These are phyloP conservation scores for Monosporascus sp. DNA, from an alignment of 2,329 filamentous ascomycete species.

Conservation along the genomic window DNA sequence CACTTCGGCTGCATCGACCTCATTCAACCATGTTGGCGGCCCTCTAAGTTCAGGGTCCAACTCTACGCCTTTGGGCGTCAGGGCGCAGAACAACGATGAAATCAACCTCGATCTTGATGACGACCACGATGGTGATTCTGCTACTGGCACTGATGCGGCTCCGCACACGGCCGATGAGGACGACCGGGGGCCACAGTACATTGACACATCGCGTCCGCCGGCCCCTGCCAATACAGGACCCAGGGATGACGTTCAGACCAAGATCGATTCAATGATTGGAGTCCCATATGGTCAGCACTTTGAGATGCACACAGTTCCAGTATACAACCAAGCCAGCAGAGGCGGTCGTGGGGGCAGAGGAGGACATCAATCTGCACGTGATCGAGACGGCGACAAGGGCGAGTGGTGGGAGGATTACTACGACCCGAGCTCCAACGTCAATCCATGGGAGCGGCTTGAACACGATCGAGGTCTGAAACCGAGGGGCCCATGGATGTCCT, in stretches of 20 bases:
- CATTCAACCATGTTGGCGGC: slow-evolving; percentile 4
- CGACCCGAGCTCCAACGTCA: slow-evolving; percentile 62
- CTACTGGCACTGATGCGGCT: slow-evolving; percentile 1
- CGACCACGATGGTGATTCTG: slow-evolving; percentile 22
- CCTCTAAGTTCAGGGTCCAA: slow-evolving; percentile 27
- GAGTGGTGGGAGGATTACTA: slow-evolving; percentile 66
- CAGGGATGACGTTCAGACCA: slow-evolving; percentile 16
- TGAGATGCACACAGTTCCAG: slow-evolving; percentile 3
- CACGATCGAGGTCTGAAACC: slow-evolving; percentile 37
- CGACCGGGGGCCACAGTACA: slow-evolving; percentile 23
- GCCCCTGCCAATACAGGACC: slow-evolving; percentile 8
- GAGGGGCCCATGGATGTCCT: slow-evolving; percentile 41
- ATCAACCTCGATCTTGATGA: slow-evolving; percentile 39
- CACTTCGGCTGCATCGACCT: slow-evolving; percentile 15
- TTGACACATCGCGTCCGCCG: slow-evolving; percentile 29
- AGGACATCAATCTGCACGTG: slow-evolving; percentile 10
- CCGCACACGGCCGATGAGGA: slow-evolving; percentile 3
- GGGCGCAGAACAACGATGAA: slow-evolving; percentile 37
- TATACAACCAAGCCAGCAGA: background rate
- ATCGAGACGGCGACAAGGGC: slow-evolving; percentile 32
- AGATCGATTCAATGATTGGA: slow-evolving; percentile 22
- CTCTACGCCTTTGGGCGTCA: slow-evolving; percentile 34
- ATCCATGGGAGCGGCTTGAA: slow-evolving; percentile 65
- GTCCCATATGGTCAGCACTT: slow-evolving; percentile 2
- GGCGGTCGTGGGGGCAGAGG: slow-evolving; percentile 11